These are phyloP conservation scores for Neltuma alba DNA, from an alignment of 306 rosid genomes.

Conservation along the genomic window DNA sequence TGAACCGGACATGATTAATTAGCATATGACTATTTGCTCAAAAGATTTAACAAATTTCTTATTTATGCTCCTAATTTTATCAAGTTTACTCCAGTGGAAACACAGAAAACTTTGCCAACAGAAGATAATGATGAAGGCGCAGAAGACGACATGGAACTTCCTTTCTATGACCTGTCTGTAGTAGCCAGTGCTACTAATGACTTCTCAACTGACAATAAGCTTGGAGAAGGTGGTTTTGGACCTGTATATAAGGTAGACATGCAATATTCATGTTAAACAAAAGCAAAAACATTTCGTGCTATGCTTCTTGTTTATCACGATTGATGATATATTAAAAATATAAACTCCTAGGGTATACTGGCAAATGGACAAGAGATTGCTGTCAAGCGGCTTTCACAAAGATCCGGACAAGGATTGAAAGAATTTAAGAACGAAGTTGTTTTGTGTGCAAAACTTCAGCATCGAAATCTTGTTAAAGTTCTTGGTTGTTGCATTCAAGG, in stretches of 20 bases:
- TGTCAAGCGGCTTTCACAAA: slow-evolving; percentile 3
- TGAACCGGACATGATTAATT: not conserved
- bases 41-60: not conserved
- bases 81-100: not conserved
- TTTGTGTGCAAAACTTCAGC: slow-evolving; percentile 29
- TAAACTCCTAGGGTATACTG: slow-evolving; percentile 9
- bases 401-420: slow-evolving; percentile 19
- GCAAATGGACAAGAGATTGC: slow-evolving; percentile 19
- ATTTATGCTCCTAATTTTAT: not conserved
- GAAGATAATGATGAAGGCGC: not conserved
- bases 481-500: slow-evolving; percentile 24
- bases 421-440: slow-evolving; percentile 34
- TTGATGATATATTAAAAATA: not conserved
- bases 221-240: slow-evolving; percentile 68
- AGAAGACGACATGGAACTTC: slow-evolving; percentile 50
- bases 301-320: not conserved
- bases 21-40: not conserved
- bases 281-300: not conserved
- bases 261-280: not conserved
- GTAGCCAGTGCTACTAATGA: slow-evolving; percentile 51
- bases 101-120: too few species aligned
- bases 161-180: slow-evolving; percentile 37
- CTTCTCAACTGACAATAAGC: slow-evolving; percentile 47
- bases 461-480: slow-evolving; percentile 33
- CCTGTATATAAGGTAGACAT: slow-evolving; percentile 54